Evolutionary conservation across 305 asterid species (phyloP), one percentile per base, ranked within the genome.

Genomic region (Fraxinus dipetala): DNA sequence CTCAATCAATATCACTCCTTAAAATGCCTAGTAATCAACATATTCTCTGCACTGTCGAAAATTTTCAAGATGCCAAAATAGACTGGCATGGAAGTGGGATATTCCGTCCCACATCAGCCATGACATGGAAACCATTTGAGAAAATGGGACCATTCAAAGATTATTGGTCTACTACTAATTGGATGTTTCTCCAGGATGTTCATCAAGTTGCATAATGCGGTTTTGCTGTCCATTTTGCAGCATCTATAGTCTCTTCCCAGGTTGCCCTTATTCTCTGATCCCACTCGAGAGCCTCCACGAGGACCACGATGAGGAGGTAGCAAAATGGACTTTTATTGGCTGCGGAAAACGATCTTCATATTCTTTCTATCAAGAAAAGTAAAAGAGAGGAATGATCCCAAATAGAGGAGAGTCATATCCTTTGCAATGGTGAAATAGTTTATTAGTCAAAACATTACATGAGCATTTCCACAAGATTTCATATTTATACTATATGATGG

Each of bases 81-180:
- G 75, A 69, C 40, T 69, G 38, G 40, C 11, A 1, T 13, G 2
- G 24, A 30, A 70, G 24, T 31, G 43, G 73, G 35, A 24, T 65
- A 7, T 22, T 10, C 79, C 70, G n/a, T 9, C 30, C 18, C 26
- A 78, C 83, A 86, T 87, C 88, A 87, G 77, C 88, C 83, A 85
- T 87, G 93, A 87, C 89, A 63, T 83, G 83, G 89, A 77, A 87
- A 36, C 85, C 91, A 88, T 78, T 63, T 81, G 59, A 16, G 24
- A 28, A 18, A 75, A 16, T 35, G 61, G 48, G 1, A 75, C 63
- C 36, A 28, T 18, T 14, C 56, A 8, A 72, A 24, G 24, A 48
- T n/a, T 3, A 18, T 13, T 26, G 43, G 48, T 6, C 35, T 70
- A 36, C 69, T 65, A 11, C 34, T 26, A 11, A 65, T 65, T 65